Evolutionary conservation across 306 rosid species (phyloP), one percentile per base, ranked within the genome.

Genomic region (Fragaria vesca): DNA sequence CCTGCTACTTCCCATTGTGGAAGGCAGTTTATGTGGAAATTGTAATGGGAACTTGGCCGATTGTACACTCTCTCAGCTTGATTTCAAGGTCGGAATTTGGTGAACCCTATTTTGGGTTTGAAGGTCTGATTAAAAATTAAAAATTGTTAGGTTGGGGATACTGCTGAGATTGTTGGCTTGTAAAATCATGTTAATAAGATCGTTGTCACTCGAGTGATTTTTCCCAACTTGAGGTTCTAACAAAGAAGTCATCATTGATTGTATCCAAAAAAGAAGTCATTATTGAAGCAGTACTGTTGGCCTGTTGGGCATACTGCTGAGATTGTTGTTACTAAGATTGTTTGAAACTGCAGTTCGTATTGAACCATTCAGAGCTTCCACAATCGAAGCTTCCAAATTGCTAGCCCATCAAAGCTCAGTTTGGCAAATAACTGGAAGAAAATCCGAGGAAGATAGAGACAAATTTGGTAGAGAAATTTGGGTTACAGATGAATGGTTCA

Each of bases 131-230:
- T 20, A n/a, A 55, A 24, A 24, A 24, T 24, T 24, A 24, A 24
- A 24, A 55, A 6, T 55, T n/a, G 28, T n/a, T n/a, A n/a, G 61
- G 28, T 4, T 2, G 0, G 94, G 97, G 63, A 94, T 92, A n/a
- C 95, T 96, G 20, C 0, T 77, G 36, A 32, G 51, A 12, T 73
- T n/a, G 85, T 94, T 94, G 2, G 74, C 75, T 81, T 86, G 90
- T 76, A 92, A 87, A 60, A 84, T 21, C 80, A 92, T n/a, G 38
- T 76, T 65, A 52, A 0, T 0, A 57, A 94, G 97, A 5, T 0
- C 11, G 21, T 50, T 50, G 55, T 10, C 48, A 45, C 36, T 32
- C 48, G 12, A 45, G 48, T 45, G 48, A 45, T 45, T 45, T 43
- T 45, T 10, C 48, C 48, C 48, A 45, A 9, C 48, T 45, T 45